Conservation (phyloP, 129 eudicot species). For the Tagetes patula region DNA sequence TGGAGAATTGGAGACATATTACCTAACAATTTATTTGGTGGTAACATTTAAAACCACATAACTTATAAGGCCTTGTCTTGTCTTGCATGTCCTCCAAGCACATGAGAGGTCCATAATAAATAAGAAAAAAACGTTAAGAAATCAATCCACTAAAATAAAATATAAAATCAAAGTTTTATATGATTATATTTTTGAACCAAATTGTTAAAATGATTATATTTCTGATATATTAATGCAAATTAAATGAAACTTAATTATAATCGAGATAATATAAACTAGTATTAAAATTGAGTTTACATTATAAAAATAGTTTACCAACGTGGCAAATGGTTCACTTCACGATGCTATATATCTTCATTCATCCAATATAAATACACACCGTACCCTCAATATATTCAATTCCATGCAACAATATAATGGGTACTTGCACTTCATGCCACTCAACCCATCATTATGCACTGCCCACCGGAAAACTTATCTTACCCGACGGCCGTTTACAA, state of each 20-base stretch:
- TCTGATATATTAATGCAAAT: too few relatives aligned
- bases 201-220: too few relatives aligned
- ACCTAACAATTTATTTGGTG: constrained; percentile 6
- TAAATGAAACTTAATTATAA: too few relatives aligned
- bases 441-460: constrained; percentile 35
- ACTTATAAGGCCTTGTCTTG: neutral
- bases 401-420: constrained; percentile 44
- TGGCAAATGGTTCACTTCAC: constrained; percentile 41
- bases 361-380: constrained; percentile 17
- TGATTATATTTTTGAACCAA: too few relatives aligned
- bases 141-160: neutral
- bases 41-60: neutral
- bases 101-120: constrained; percentile 1
- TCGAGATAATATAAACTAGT: too few relatives aligned
- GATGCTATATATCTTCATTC: constrained; percentile 21
- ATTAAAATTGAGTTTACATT: too few relatives aligned
- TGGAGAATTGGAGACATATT: neutral
- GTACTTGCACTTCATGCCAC: constrained; percentile 70
- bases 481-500: constrained; percentile 66
- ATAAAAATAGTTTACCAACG: constrained; percentile 5
- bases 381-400: neutral
- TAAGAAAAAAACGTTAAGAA: neutral
- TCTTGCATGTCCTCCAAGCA: neutral
- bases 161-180: neutral
- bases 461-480: constrained; percentile 59